These are phyloP conservation scores for Rhododendron griersonianum DNA, from an alignment of 148 eudicot species.

Conservation along the genomic window DNA sequence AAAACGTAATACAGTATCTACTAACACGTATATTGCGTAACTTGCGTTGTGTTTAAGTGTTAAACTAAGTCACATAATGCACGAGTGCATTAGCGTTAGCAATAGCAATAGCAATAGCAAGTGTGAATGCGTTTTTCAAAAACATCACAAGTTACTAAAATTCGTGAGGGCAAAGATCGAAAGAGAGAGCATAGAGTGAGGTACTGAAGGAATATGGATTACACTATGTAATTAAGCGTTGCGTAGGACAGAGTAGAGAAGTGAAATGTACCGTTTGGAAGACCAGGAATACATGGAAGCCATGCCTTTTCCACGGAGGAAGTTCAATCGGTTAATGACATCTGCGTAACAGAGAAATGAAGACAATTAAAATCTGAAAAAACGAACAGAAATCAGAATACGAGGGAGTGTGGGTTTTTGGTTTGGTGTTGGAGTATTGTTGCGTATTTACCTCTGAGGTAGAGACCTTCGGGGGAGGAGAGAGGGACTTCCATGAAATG, in stretches of 20 bases:
- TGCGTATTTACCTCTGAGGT: conserved; percentile 36
- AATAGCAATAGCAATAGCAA: too few relatives aligned
- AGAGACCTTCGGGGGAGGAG: conserved; percentile 55
- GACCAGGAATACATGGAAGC: conserved; percentile 79
- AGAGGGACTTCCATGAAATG: conserved; percentile 78
- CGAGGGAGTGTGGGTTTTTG: too few relatives aligned
- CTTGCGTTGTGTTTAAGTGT: not conserved
- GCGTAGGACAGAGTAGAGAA: not conserved
- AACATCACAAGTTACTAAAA: too few relatives aligned
- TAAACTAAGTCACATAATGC: not conserved
- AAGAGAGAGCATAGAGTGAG: too few relatives aligned
- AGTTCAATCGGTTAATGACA: conserved; percentile 71
- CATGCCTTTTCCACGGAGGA: conserved; percentile 88
- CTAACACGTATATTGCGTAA: not conserved
- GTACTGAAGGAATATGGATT: too few relatives aligned
- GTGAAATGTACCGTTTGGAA: conserved; percentile 51
- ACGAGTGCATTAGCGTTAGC: too few relatives aligned
- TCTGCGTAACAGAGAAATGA: conserved; percentile 28
- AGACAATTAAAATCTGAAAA: not conserved
- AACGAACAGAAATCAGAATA: not conserved
- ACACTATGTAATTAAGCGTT: too few relatives aligned
- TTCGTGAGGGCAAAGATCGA: too few relatives aligned
- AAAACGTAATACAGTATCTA: not conserved
- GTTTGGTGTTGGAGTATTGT: too few relatives aligned
- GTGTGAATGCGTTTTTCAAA: not conserved